These are phyloP conservation scores for Phytophthora boehmeriae DNA, from an alignment of 352 stramenopile species.

Conservation along the genomic window DNA sequence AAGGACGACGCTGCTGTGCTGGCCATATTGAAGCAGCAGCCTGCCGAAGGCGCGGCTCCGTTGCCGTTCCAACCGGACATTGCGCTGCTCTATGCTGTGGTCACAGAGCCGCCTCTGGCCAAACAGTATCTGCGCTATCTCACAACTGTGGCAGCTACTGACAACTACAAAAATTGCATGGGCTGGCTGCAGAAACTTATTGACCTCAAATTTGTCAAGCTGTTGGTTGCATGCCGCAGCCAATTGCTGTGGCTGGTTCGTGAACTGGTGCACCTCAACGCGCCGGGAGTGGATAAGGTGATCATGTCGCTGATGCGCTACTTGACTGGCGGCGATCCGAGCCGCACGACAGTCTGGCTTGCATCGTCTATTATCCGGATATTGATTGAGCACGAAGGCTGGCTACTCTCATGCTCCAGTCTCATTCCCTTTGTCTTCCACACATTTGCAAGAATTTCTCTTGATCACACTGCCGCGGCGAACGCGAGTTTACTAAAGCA, in stretches of 20 bases:
- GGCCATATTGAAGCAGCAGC: conserved; percentile 65
- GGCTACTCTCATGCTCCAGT: conserved; percentile 71
- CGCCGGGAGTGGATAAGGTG: conserved; percentile 71
- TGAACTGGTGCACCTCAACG: conserved; percentile 80
- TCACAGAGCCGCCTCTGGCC: conserved; percentile 69
- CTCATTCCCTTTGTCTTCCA: conserved; percentile 87
- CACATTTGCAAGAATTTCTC: conserved; percentile 72
- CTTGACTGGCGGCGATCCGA: conserved; percentile 65
- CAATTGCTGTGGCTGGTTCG: conserved; percentile 83
- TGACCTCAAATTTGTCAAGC: conserved; percentile 81
- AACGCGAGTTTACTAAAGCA: conserved; percentile 76
- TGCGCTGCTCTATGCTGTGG: conserved; percentile 76
- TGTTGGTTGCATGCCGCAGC: conserved; percentile 74
- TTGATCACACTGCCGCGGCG: conserved; percentile 60
- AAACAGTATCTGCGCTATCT: conserved; percentile 85
- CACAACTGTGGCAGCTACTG: conserved; percentile 49
- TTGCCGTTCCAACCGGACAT: conserved; percentile 82
- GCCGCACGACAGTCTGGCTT: conserved; percentile 77
- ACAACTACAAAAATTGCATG: conserved; percentile 83
- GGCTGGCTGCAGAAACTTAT: conserved; percentile 83
- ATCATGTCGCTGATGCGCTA: conserved; percentile 82
- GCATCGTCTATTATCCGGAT: conserved; percentile 81
- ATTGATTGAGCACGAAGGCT: conserved; percentile 78
- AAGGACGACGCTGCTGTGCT: conserved; percentile 67
- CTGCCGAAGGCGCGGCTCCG: conserved; percentile 33